Percentiles rank a stretch among this genome's conserved stretches.
phyloP scores from a whole-genome alignment of 495 filamentous ascomycete species.

The Lophium mytilinum region DNA sequence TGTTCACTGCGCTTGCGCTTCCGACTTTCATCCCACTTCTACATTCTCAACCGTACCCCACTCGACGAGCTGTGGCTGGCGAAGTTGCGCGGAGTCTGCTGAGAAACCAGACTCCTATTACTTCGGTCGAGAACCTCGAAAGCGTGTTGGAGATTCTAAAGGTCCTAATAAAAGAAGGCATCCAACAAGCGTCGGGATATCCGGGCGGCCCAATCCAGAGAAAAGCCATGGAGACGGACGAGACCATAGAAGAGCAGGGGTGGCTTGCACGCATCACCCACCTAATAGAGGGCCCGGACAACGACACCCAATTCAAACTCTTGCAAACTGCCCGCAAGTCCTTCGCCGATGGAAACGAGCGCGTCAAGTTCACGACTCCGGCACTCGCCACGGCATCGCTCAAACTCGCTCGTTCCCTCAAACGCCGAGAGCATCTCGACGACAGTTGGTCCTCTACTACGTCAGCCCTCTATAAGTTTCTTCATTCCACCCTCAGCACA shows the following conservation, averaged over 20 bases:
- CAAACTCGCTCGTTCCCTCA: slow-evolving; percentile 82
- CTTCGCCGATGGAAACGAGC: slow-evolving; percentile 86
- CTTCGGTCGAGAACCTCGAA: slow-evolving; percentile 69
- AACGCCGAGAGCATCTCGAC: slow-evolving; percentile 85
- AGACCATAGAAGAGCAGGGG: slow-evolving; percentile 95
- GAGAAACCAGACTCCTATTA: slow-evolving; percentile 68
- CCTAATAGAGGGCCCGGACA: slow-evolving; percentile 70
- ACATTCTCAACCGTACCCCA: slow-evolving; percentile 87
- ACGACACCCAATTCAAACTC: slow-evolving; percentile 90
- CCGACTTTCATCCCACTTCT: slow-evolving; percentile 86
- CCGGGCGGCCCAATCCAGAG: slow-evolving; percentile 61
- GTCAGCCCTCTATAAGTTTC: slow-evolving; percentile 85
- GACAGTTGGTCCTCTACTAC: slow-evolving; percentile 91
- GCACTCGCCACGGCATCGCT: slow-evolving; percentile 85
- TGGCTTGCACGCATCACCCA: slow-evolving; percentile 90
- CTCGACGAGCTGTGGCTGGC: slow-evolving; percentile 79
- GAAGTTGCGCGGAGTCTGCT: slow-evolving; percentile 74
- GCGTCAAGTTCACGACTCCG: slow-evolving; percentile 90
- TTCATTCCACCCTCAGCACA: slow-evolving; percentile 78
- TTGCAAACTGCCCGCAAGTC: slow-evolving; percentile 83
- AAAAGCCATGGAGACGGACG: slow-evolving; percentile 73
- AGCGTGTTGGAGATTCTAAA: slow-evolving; percentile 80
- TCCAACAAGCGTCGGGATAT: slow-evolving; percentile 75
- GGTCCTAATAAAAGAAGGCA: slow-evolving; percentile 87
- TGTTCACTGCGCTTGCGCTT: slow-evolving; percentile 87